phyloP scores from a whole-genome alignment of 1,139 yeast species.

The Hyphopichia wangnamkhiaoensis region DNA sequence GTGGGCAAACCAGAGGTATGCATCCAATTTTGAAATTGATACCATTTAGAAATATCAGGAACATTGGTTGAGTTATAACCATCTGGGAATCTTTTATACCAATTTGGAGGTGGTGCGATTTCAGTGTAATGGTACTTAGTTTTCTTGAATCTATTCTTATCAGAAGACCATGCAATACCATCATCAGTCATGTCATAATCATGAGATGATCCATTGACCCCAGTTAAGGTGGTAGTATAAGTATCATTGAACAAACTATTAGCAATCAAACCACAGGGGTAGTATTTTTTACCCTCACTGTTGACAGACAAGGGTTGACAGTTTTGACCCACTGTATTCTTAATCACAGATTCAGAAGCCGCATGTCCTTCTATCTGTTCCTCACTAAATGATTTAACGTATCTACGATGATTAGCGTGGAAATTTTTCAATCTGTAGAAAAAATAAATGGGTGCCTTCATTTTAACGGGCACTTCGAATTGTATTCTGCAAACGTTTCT shows the following conservation, averaged over 20 bases:
- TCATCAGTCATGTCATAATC: conserved; percentile 52
- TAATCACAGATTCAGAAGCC: conserved; percentile 56
- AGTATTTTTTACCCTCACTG: conserved; percentile 53
- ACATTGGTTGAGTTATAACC: conserved; percentile 69
- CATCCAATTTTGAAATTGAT: conserved; percentile 96
- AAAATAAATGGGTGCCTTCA: conserved; percentile 75
- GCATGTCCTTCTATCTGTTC: conserved; percentile 81
- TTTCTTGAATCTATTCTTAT: conserved; percentile 56
- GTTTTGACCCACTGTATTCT: conserved; percentile 74
- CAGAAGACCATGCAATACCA: conserved; percentile 71
- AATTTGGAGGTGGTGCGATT: conserved; percentile 77
- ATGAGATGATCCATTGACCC: conserved; percentile 37
- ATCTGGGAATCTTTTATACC: conserved; percentile 65
- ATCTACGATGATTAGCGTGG: conserved; percentile 92
- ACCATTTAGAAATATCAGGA: conserved; percentile 59
- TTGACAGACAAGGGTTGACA: conserved; percentile 79
- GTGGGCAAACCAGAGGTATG: conserved; percentile 87
- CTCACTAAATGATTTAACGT: conserved; percentile 86
- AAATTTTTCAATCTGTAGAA: conserved; percentile 83
- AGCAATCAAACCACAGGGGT: conserved; percentile 82
- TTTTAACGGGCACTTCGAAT: conserved; percentile 72
- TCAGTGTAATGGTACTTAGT: conserved; percentile 58
- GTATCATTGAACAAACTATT: conserved; percentile 78
- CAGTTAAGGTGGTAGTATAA: conserved; percentile 42
- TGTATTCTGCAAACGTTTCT: conserved; percentile 71